These are phyloP conservation scores for Rehmannia glutinosa DNA, from an alignment of 257 asterid genomes.

Conservation along the genomic window DNA sequence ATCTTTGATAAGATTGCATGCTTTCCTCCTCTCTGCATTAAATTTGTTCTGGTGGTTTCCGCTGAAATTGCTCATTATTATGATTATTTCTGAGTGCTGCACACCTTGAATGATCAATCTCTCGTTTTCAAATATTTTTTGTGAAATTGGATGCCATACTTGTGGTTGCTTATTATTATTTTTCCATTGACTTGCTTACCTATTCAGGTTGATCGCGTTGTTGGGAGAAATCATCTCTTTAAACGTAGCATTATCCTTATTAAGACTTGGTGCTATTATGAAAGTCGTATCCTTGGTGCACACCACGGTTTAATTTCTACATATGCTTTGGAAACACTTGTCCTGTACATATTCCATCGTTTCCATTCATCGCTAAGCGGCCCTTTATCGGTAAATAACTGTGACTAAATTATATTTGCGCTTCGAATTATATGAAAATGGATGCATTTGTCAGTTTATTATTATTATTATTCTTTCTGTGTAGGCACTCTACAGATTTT, in stretches of 20 bases:
- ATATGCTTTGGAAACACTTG: conserved; percentile 47
- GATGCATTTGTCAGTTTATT: conserved; percentile 14
- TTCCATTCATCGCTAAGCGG: conserved; percentile 38
- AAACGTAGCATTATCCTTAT: conserved; percentile 75
- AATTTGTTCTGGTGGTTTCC: not conserved
- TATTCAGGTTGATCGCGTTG: conserved; percentile 71
- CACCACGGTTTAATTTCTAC: conserved; percentile 76
- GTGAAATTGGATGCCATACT: not conserved
- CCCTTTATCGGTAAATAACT: conserved; percentile 56
- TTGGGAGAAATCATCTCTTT: conserved; percentile 71
- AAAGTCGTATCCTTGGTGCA: conserved; percentile 89
- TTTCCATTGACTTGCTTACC: conserved; percentile 5
- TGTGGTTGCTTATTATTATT: not conserved
- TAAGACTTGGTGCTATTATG: conserved; percentile 85
- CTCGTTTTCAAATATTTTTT: not conserved
- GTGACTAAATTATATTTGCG: not conserved
- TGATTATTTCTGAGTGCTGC: conserved; percentile 10
- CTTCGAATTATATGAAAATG: not conserved
- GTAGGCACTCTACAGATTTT: conserved; percentile 70
- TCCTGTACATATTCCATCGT: conserved; percentile 41
- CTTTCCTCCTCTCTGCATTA: not conserved
- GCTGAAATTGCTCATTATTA: not conserved
- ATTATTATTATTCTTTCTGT: not conserved
- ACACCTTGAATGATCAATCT: not conserved
- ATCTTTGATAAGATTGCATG: conserved; percentile 7